Conservation (phyloP, 768 basidiomycete species). For the Pleurotus giganteus region DNA sequence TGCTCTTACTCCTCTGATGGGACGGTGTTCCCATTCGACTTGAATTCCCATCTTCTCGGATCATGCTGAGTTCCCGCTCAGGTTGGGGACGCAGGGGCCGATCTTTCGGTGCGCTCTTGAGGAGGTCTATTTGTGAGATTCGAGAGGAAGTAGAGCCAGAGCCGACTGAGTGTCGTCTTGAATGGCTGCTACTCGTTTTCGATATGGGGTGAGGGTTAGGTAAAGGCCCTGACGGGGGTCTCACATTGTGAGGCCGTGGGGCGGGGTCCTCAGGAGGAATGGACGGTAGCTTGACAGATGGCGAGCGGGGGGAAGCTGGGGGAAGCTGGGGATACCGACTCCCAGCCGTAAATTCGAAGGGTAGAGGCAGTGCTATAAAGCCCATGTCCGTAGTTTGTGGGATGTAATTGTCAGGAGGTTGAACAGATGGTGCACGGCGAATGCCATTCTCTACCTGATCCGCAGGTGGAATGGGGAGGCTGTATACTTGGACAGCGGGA, state of each 20-base stretch:
- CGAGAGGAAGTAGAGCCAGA: constrained; percentile 26
- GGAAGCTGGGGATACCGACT: constrained; percentile 2
- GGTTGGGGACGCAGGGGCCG: neutral
- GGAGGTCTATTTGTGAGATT: constrained; percentile 33
- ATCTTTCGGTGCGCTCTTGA: neutral
- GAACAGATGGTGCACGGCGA: neutral
- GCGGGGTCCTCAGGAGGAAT: neutral
- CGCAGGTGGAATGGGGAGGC: constrained; percentile 1
- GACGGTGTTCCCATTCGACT: neutral
- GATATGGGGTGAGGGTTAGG: neutral
- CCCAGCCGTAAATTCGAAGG: neutral
- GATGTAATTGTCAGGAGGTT: constrained; percentile 11
- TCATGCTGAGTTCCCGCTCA: neutral
- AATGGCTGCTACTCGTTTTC: constrained; percentile 2
- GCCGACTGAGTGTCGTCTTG: constrained; percentile 17
- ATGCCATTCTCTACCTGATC: neutral
- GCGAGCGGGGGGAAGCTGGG: neutral
- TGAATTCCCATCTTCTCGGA: neutral
- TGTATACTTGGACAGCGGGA: neutral
- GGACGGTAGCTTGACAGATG: neutral
- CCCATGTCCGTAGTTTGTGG: constrained; percentile 2
- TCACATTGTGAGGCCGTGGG: neutral
- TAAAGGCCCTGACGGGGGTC: neutral
- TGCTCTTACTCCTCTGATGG: constrained; percentile 4
- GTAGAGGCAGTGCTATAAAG: constrained; percentile 2